These are phyloP conservation scores for Pyricularia sp. DNA, from an alignment of 2,329 filamentous ascomycete genomes.

Conservation along the genomic window DNA sequence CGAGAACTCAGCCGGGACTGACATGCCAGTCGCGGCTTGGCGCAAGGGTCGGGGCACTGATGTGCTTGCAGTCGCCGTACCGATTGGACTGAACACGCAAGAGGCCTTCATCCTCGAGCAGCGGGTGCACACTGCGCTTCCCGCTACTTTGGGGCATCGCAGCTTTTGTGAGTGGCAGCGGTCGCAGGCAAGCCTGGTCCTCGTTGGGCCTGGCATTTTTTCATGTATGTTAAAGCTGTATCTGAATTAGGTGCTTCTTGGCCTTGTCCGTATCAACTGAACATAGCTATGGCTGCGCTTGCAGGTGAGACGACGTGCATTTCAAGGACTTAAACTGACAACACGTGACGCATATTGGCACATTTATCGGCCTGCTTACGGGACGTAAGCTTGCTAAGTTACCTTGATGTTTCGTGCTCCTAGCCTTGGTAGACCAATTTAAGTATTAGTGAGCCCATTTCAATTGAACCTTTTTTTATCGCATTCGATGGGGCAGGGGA, in stretches of 20 bases:
- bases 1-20: background rate
- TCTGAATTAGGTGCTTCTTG: background rate
- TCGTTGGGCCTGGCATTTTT: conserved; percentile 11
- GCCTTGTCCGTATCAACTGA: background rate
- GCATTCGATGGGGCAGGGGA: too few species aligned
- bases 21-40: background rate
- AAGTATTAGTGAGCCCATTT: too few species aligned
- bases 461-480: too few species aligned
- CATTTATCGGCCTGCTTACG: too few species aligned
- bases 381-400: too few species aligned
- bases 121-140: conserved; percentile 25
- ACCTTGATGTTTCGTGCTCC: too few species aligned
- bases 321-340: too few species aligned
- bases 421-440: too few species aligned
- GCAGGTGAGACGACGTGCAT: background rate
- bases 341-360: too few species aligned
- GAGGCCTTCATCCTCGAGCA: conserved; percentile 29
- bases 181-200: conserved; percentile 27
- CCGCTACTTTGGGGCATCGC: conserved; percentile 29
- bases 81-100: conserved; percentile 32
- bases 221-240: background rate
- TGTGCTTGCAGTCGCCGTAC: conserved; percentile 7
- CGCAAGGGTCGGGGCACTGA: background rate
- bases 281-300: background rate
- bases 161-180: conserved; percentile 38